Base-by-base conservation (phyloP, 163 green algal species). In the Prototheca wickerhamii region DNA sequence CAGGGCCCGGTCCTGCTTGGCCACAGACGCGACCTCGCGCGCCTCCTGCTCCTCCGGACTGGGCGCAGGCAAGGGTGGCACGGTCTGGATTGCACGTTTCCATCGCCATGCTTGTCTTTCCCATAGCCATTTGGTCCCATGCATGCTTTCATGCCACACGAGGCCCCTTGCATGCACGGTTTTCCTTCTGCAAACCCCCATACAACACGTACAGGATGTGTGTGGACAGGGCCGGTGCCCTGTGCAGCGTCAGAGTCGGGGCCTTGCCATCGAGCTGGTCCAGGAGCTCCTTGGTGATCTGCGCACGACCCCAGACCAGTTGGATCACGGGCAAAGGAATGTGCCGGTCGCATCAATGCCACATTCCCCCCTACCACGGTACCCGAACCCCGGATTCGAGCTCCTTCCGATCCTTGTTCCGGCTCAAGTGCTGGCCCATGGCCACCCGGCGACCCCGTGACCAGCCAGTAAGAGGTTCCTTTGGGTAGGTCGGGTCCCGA, bases 281-380 rank as follows among this genome's bases (percentile, higher is more conserved):
- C 46, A 76, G 46, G 18, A 76, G 57, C 5, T 43, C 46, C 51
- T 68, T 34, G 1, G 70, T 73, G 43, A 76, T 43, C 70, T 76
- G 70, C 58, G 30, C 43, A 26, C n/a, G 20, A 33, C 17, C 5
- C 20, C 12, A 3, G 1, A 44, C 3, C 4, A 28, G 51, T 26
- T 3, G 12, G 17, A 20, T 7, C 10, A 40, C n/a, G n/a, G 20
- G 26, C 60, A 44, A 15, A 15, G 15, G 10, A 44, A 21, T 10
- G 37, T 44, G 10, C 37, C 10, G 37, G 37, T 15, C 37, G 15
- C 37, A 21, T 1, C 37, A 44, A 15, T 21, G 15, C 37, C 37
- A 44, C 10, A 10, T 21, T 44, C 15, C 10, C 37, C 37, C 15
- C 37, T 1, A 15, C 0, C 37, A 44, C 15, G 37, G 29, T 23